Percentiles rank a stretch among this genome's conserved stretches.
phyloP scores from a whole-genome alignment of 192 early-diverging fungal genomes.

The Coemansia sp. region DNA sequence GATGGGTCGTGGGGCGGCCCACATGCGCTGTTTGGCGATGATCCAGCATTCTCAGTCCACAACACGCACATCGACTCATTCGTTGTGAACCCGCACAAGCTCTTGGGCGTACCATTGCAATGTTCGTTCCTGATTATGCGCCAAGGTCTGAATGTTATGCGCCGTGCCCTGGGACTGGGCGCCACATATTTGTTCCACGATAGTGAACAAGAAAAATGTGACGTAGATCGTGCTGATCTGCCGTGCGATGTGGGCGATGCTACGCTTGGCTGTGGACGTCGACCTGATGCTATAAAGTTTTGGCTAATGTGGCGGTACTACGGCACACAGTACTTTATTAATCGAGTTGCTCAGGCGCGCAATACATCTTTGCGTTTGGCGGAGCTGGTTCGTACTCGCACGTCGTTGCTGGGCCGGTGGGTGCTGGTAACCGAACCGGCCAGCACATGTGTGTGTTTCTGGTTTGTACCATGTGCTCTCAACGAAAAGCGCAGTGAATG shows the following conservation, averaged over 20 bases:
- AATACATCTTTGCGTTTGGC: conserved; percentile 55
- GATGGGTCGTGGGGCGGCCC: conserved; percentile 82
- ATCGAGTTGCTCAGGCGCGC: conserved; percentile 61
- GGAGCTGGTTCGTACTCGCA: conserved; percentile 10
- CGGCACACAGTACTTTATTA: conserved; percentile 61
- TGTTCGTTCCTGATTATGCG: conserved; percentile 71
- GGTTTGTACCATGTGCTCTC: conserved; percentile 59
- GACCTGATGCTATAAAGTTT: conserved; percentile 76
- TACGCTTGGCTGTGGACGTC: conserved; percentile 76
- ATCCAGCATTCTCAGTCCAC: conserved; percentile 22
- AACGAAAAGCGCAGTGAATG: background rate
- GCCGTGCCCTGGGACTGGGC: conserved; percentile 60
- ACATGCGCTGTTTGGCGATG: conserved; percentile 59
- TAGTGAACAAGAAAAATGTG: background rate
- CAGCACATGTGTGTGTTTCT: conserved; percentile 66
- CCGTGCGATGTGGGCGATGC: conserved; percentile 77
- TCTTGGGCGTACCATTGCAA: conserved; percentile 75
- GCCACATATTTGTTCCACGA: conserved; percentile 59
- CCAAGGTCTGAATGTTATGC: conserved; percentile 56
- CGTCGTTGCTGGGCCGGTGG: conserved; percentile 34
- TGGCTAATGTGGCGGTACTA: conserved; percentile 77
- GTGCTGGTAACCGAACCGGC: conserved; percentile 41
- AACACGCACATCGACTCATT: conserved; percentile 59
- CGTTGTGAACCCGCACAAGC: conserved; percentile 80
- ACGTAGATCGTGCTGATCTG: conserved; percentile 5